Evolutionary conservation across 441 rosid species (phyloP).

Genomic region (Bocquillonia castaneifolia): DNA sequence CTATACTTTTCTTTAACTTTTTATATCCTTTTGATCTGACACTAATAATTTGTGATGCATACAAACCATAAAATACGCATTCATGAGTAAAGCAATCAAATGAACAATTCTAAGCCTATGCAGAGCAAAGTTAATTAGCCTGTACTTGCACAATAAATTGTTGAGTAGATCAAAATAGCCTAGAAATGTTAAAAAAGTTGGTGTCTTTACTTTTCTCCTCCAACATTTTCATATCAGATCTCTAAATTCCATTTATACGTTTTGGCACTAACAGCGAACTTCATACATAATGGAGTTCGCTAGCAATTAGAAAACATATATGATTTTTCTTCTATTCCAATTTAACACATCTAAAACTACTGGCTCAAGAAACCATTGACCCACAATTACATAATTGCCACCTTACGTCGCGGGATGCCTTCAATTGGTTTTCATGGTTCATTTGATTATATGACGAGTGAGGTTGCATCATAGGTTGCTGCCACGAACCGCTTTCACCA

Average conservation of each 20-base stretch:
- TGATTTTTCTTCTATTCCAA: not conserved
- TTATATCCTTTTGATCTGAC: not conserved
- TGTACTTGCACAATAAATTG: not conserved
- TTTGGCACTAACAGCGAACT: not conserved
- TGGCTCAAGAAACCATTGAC: slow-evolving; percentile 29
- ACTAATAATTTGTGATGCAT: not conserved
- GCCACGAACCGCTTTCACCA: slow-evolving; percentile 41
- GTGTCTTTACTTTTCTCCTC: not conserved
- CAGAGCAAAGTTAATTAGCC: not conserved
- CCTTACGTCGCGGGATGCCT: slow-evolving; percentile 99
- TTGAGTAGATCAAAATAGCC: not conserved
- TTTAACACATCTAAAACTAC: slow-evolving; percentile 12
- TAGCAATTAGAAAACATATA: not conserved
- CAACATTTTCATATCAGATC: not conserved
- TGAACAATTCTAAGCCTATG: not conserved
- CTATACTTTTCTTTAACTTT: not conserved
- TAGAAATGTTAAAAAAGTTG: not conserved
- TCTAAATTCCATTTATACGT: not conserved
- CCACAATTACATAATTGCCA: slow-evolving; percentile 53
- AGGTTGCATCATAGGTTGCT: slow-evolving; percentile 42
- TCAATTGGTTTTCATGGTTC: slow-evolving; percentile 77
- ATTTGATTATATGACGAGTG: slow-evolving; percentile 38
- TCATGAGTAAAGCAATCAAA: not conserved
- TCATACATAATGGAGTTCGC: not conserved
- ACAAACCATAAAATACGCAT: slow-evolving; percentile 1